Percentiles rank a stretch among this genome's conserved stretches.
Conservation (phyloP, 164 flowering plant genomes). For the Buxus sempervirens region DNA sequence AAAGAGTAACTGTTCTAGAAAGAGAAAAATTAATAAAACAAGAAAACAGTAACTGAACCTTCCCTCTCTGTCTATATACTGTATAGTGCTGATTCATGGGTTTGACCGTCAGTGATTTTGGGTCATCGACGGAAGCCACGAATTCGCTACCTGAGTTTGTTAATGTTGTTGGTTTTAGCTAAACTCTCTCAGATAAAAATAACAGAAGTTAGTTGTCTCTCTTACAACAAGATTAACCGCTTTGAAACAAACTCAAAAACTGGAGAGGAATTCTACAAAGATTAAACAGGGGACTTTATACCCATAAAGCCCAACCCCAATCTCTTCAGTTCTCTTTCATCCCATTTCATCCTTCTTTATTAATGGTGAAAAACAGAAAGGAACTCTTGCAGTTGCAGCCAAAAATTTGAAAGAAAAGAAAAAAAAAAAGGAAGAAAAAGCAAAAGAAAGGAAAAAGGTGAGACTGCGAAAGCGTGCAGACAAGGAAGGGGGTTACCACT, state of each 20-base stretch:
- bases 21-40: neutral
- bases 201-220: slow-evolving; percentile 22
- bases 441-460: too few relatives aligned
- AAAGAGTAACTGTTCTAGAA: too few relatives aligned
- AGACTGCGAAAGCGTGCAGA: slow-evolving; percentile 7
- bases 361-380: too few relatives aligned
- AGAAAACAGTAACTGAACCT: slow-evolving; percentile 22
- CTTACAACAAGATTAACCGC: slow-evolving; percentile 29
- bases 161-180: neutral
- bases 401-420: too few relatives aligned
- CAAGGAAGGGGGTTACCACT: slow-evolving; percentile 6
- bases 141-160: slow-evolving; percentile 26
- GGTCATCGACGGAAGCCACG: slow-evolving; percentile 16
- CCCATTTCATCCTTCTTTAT: too few relatives aligned
- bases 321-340: neutral
- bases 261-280: neutral
- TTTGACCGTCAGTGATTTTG: slow-evolving; percentile 21
- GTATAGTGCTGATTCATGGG: slow-evolving; percentile 15
- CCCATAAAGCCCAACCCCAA: neutral
- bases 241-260: slow-evolving; percentile 14
- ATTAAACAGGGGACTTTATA: neutral
- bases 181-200: neutral
- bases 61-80: too few relatives aligned
- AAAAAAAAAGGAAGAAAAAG: too few relatives aligned
- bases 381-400: too few relatives aligned